These are phyloP conservation scores for Lodderomyces margitis DNA, from an alignment of 1,139 yeast genomes.

Conservation along the genomic window DNA sequence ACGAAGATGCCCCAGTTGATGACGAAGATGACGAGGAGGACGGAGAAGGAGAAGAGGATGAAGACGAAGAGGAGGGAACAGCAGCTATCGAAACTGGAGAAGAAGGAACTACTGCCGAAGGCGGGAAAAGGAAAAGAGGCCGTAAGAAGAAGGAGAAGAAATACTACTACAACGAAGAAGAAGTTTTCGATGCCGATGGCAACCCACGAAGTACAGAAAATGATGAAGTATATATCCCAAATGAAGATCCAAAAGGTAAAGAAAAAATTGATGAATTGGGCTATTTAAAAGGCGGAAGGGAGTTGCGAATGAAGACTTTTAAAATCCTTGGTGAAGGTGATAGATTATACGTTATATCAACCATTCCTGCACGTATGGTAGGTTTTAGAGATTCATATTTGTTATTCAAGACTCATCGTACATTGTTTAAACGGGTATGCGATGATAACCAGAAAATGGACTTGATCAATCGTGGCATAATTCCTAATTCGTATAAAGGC, in stretches of 20 bases:
- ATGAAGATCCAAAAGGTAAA: constrained; percentile 76
- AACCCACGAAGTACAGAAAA: constrained; percentile 55
- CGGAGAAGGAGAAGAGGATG: constrained; percentile 21
- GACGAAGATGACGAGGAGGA: constrained; percentile 19
- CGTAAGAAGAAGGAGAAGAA: constrained; percentile 40
- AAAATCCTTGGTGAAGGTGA: constrained; percentile 74
- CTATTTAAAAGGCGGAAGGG: constrained; percentile 68
- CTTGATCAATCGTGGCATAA: constrained; percentile 73
- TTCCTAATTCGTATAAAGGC: constrained; percentile 90
- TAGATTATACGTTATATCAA: constrained; percentile 80
- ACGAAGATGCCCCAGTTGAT: constrained; percentile 19
- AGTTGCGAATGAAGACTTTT: constrained; percentile 78
- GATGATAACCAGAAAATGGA: constrained; percentile 80
- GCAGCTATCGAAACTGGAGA: constrained; percentile 24
- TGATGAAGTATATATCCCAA: constrained; percentile 78
- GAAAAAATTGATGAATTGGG: constrained; percentile 72
- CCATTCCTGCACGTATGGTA: constrained; percentile 93
- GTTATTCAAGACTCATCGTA: constrained; percentile 79
- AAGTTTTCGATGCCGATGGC: constrained; percentile 49
- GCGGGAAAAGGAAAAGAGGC: constrained; percentile 38
- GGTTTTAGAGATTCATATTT: constrained; percentile 94
- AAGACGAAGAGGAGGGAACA: constrained; percentile 19
- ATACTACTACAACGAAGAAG: constrained; percentile 33
- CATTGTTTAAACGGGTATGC: constrained; percentile 70
- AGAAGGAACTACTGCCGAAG: constrained; percentile 25